Evolutionary conservation across 352 stramenopile genomes (phyloP).

Genomic region (Pythium angustatum): DNA sequence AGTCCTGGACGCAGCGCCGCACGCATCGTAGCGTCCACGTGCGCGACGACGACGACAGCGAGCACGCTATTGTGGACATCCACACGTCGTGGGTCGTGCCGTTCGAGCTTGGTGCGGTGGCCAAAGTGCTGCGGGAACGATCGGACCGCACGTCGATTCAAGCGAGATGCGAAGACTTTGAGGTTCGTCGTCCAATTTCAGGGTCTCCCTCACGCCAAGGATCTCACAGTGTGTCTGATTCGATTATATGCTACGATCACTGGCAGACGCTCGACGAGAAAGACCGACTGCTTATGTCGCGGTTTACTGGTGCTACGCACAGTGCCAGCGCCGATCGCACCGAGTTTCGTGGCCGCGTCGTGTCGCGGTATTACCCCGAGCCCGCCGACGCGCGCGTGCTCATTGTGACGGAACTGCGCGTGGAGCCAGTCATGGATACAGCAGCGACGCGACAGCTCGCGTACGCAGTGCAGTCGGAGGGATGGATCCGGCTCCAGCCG

Average conservation of each 20-base stretch:
- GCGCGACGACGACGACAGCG: background rate
- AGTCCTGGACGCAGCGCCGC: background rate
- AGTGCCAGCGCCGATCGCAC: background rate
- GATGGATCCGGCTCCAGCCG: constrained; percentile 5
- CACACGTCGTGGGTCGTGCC: constrained; percentile 11
- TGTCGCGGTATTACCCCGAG: constrained; percentile 7
- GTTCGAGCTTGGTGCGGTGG: constrained; percentile 5
- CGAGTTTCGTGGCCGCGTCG: constrained; percentile 5
- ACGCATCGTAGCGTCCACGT: background rate
- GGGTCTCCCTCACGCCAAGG: too few relatives aligned
- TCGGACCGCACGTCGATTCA: background rate
- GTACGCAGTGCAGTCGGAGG: constrained; percentile 17
- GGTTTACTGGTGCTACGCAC: background rate
- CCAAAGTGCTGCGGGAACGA: background rate
- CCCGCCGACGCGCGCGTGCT: background rate
- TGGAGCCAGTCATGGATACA: constrained; percentile 4
- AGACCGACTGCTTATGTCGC: constrained; percentile 8
- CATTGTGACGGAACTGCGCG: constrained; percentile 13
- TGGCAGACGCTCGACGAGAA: constrained; percentile 9
- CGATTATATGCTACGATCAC: too few relatives aligned
- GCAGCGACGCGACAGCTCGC: background rate
- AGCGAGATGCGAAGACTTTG: background rate
- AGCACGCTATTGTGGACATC: background rate
- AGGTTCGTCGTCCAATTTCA: constrained; percentile 6
- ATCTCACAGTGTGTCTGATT: background rate